Evolutionary conservation across 2,329 filamentous ascomycete genomes (phyloP).

Genomic region (Clathrospora elynae): DNA sequence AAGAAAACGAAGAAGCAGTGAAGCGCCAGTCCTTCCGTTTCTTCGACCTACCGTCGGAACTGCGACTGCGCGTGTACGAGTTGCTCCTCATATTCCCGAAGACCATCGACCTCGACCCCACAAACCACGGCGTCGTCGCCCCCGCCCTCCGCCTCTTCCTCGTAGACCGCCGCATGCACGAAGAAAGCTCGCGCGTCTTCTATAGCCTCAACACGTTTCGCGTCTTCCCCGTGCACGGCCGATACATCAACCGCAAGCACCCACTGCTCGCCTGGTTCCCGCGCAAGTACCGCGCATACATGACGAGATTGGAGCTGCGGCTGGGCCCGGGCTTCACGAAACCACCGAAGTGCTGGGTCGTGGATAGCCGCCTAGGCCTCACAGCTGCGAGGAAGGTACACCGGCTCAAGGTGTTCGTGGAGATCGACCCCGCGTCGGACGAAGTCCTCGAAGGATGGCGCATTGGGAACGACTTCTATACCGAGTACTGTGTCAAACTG

Average conservation of each 20-base stretch:
- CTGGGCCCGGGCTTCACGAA: slow-evolving; percentile 74
- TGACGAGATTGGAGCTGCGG: slow-evolving; percentile 70
- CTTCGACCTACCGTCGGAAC: slow-evolving; percentile 59
- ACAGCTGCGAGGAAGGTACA: slow-evolving; percentile 64
- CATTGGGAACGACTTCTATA: slow-evolving; percentile 70
- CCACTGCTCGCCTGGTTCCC: slow-evolving; percentile 71
- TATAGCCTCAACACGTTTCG: slow-evolving; percentile 60
- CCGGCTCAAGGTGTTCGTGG: slow-evolving; percentile 69
- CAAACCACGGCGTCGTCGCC: slow-evolving; percentile 67
- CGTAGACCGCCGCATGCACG: slow-evolving; percentile 58
- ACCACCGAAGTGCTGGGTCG: slow-evolving; percentile 72
- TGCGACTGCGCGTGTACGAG: slow-evolving; percentile 58
- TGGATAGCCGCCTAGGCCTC: slow-evolving; percentile 68
- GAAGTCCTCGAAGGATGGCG: slow-evolving; percentile 71
- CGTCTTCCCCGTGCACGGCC: slow-evolving; percentile 59
- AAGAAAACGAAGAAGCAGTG: slow-evolving; percentile 8
- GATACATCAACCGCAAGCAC: slow-evolving; percentile 73
- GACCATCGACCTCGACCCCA: slow-evolving; percentile 69
- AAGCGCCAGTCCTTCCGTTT: slow-evolving; percentile 53
- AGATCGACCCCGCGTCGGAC: slow-evolving; percentile 71
- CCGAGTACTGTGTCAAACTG: slow-evolving; percentile 65
- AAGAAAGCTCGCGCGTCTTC: slow-evolving; percentile 58
- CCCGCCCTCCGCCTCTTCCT: slow-evolving; percentile 69
- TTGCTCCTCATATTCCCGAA: slow-evolving; percentile 55
- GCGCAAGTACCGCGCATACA: slow-evolving; percentile 61